Base-by-base conservation (phyloP, 1,139 yeast species). In the Suhomyces guaymorum region DNA sequence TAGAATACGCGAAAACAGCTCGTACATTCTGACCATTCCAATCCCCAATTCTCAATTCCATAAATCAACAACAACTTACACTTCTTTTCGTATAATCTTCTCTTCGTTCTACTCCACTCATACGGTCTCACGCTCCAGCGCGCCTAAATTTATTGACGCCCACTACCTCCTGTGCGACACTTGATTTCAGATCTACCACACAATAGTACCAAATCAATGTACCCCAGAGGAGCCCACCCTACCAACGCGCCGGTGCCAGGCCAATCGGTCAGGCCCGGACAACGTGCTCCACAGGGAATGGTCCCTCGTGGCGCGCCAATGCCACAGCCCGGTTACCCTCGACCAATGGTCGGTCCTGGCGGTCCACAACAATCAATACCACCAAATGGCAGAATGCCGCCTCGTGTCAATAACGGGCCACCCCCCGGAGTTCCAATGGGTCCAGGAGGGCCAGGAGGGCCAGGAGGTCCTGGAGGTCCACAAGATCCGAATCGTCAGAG, bases 161-260 rank as follows among this genome's bases (percentile, higher is more conserved):
- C 23, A 8, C 23, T 20, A 9, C 12, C 23, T 20, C 23, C n/a
- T n/a, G n/a, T 17, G 19, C 19, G 19, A 17, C 19, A 6, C 7
- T 17, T 17, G 19, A 17, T 17, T 17, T 17, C 23, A 7, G 23
- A 20, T 20, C 23, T 20, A 20, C 23, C 7, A n/a, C n/a, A n/a
- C n/a, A n/a, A n/a, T n/a, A n/a, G n/a, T n/a, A 5, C 7, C 15
- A 5, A 19, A 16, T 16, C 34, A 15, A 40, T 40, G 44, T 38
- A 38, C 37, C 44, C 44, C 13, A 32, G 44, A 35, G 42, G 42
- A 15, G 42, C 31, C 33, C 38, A 35, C 15, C 40, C 40, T 19
- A 32, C 26, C 26, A 24, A 22, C 12, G n/a, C 18, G 9, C 27
- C 33, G 8, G 16, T 13, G 5, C 26, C 22, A 14, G 29, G 21